Evolutionary conservation across 2,329 filamentous ascomycete species (phyloP), one percentile per base, ranked within the genome.

Genomic region (Lachnum nothofagi): DNA sequence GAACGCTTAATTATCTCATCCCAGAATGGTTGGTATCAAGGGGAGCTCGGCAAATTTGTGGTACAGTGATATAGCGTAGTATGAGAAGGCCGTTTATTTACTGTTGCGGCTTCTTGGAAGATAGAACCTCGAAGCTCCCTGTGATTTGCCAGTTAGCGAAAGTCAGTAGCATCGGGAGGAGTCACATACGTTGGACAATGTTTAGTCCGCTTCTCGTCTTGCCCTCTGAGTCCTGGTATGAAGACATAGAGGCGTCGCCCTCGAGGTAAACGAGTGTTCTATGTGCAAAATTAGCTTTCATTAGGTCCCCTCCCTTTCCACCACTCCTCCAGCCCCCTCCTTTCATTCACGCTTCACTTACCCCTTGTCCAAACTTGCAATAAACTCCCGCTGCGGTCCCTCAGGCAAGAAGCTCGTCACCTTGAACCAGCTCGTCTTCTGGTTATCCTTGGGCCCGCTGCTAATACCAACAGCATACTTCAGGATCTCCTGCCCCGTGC

Each of bases 221-320:
- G 66, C 88, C 88, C 40, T 93, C 86, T 49, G 73, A 66, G 59
- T 86, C 83, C 58, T 85, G 78, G 65, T 81, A 91, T 38, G 68
- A 73, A 59, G 71, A 76, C 72, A 91, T 82, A 57, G 72, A 72
- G 53, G 85, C 86, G 53, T 96, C 88, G 38, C 86, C 91, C 68
- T 97, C 91, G 42, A 97, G 74, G 63, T 81, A 89, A 54, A 98
- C 76, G 43, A 89, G 73, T 12, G 88, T 78, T 52, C 91, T 95
- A 60, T 53, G 51, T 14, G 10, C 23, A 19, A 2, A 48, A 24
- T 54, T 42, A 58, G 49, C 23, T 34, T 38, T 19, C 4, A 33
- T 25, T 44, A 24, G 25, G 19, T 39, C 39, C 19, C 35, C 2
- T n/a, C 10, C 9, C 9, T 19, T 40, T n/a, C n/a, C 10, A 31